Conservation (phyloP, 1,284 basidiomycete genomes). For the Austroboletus niveus region DNA sequence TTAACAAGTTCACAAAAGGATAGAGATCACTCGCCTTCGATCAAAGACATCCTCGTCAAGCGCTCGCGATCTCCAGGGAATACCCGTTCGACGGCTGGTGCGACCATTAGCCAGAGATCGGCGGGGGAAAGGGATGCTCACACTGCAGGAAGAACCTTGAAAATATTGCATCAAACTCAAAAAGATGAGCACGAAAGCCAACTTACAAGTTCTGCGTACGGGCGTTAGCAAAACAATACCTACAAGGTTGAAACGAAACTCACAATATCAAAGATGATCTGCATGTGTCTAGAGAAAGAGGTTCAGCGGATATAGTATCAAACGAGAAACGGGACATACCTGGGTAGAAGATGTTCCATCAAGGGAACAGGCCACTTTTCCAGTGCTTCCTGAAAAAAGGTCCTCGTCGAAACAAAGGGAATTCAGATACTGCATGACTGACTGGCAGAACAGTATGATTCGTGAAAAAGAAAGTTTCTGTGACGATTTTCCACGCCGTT, state of each 20-base stretch:
- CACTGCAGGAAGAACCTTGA: constrained; percentile 64
- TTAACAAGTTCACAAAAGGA: neutral
- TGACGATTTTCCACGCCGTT: constrained; percentile 82
- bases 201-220: constrained; percentile 48
- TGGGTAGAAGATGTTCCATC: constrained; percentile 78
- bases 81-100: constrained; percentile 76
- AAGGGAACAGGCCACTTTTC: constrained; percentile 90
- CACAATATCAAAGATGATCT: constrained; percentile 89
- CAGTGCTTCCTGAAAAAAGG: constrained; percentile 55
- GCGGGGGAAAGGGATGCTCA: constrained; percentile 23
- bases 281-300: constrained; percentile 58
- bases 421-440: constrained; percentile 22
- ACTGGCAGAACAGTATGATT: constrained; percentile 86
- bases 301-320: neutral
- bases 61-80: constrained; percentile 84
- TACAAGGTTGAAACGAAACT: constrained; percentile 27
- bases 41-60: constrained; percentile 83
- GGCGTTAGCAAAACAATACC: constrained; percentile 7
- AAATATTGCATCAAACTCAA: neutral
- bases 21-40: constrained; percentile 57
- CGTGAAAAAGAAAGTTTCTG: constrained; percentile 90
- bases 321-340: constrained; percentile 31
- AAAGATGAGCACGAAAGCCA: neutral
- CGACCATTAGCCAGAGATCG: constrained; percentile 11
- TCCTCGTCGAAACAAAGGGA: neutral